phyloP scores from a whole-genome alignment of 176 grass and related monocot species.

The Urochloa ruziziensis region DNA sequence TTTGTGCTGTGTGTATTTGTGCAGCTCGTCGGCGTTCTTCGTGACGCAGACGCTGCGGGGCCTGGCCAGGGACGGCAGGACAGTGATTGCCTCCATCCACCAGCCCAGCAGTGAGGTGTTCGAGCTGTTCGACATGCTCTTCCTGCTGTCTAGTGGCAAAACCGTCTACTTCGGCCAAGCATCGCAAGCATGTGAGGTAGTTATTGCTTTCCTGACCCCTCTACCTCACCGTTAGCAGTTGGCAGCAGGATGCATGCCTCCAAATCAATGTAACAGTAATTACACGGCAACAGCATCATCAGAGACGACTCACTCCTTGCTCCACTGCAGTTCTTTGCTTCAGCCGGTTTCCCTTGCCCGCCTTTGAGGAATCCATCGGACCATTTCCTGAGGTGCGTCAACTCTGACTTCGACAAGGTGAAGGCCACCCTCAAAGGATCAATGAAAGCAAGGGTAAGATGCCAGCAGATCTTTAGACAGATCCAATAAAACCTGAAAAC shows the following conservation, averaged over 20 bases:
- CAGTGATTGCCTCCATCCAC: conserved; percentile 90
- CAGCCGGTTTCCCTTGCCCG: conserved; percentile 86
- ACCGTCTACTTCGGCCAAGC: conserved; percentile 93
- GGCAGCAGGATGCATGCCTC: neutral
- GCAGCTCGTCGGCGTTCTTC: conserved; percentile 97
- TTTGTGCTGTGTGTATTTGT: neutral
- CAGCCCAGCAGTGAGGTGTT: conserved; percentile 99
- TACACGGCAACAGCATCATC: neutral
- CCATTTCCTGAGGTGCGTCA: conserved; percentile 94
- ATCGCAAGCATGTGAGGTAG: conserved; percentile 81
- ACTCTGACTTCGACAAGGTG: conserved; percentile 98
- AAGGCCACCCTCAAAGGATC: conserved; percentile 98
- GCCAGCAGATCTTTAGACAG: conserved; percentile 14
- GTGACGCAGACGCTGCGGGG: conserved; percentile 91
- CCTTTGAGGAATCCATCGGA: conserved; percentile 89
- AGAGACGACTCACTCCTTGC: neutral
- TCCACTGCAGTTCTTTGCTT: conserved; percentile 78
- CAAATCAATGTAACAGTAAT: neutral
- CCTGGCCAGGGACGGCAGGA: conserved; percentile 91
- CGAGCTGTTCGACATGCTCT: conserved; percentile 94
- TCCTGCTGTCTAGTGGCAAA: conserved; percentile 93
- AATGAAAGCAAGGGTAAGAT: conserved; percentile 74
- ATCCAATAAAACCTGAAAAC: neutral
- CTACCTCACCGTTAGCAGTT: neutral
- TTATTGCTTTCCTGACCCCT: neutral